Base-by-base conservation (phyloP, 352 stramenopile species). In the Globisporangium rhizosaccharum region DNA sequence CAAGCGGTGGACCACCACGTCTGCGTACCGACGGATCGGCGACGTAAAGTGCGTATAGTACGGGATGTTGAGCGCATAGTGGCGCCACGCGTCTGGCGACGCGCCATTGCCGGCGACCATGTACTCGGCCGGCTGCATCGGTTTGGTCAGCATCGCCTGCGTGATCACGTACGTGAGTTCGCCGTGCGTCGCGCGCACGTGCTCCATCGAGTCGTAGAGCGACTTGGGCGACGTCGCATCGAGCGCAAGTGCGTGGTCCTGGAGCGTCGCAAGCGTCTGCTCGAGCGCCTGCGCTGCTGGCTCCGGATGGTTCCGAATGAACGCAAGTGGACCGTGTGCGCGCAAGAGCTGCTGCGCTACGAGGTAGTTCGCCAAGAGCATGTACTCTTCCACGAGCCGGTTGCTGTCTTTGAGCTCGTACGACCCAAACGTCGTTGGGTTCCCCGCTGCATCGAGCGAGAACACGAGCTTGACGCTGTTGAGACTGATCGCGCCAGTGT, bases 31-130 rank as follows among this genome's bases (percentile, higher is more conserved):
- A 56, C 93, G 86, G 73, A 99, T 99, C 4, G 97, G 97, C n/a
- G 93, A 98, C 33, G 97, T 99, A 67, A 99, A 99, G 74, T 99
- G 97, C 37, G 97, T 99, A 76, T 99, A 99, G 28, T 98, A 98
- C 10, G 94, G 94, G 59, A 98, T 98, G 61, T 98, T 97, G 30
- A 99, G 71, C 9, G 94, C 97, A 66, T 98, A 99, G 73, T 99
- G 97, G 14, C 83, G 70, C 91, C 94, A 98, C 9, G 84, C 79
- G 18, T 82, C 75, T 0, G 75, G 62, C n/a, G 70, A 72, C 30
- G 81, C 69, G 10, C 73, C 73, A 50, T 87, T 84, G 6, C 94
- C 94, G 4, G 90, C 90, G 5, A 95, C 78, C 48, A 92, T 68
- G 63, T 99, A 99, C 62, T 97, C 79, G 8, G 97, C 97, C 12